Base-by-base conservation (phyloP, 2,329 filamentous ascomycete genomes). In the Fusarium palustre region DNA sequence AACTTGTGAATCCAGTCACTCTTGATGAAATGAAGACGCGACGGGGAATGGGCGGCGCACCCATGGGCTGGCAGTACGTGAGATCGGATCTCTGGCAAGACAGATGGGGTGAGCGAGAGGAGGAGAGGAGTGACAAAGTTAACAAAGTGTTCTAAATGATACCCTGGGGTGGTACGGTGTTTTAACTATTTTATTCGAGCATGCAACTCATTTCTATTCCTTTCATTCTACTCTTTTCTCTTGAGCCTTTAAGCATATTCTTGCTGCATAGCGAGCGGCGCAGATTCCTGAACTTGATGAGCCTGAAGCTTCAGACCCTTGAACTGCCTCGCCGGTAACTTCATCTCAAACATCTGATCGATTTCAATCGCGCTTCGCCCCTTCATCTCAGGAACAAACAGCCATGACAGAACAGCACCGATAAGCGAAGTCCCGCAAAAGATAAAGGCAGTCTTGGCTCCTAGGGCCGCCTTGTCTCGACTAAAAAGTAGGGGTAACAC, bases 391-490 rank as follows among this genome's bases (percentile, higher is more conserved):
- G 71, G 71, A 0, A 74, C 39, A 3, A 60, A 69, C 3, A 71
- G 4, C 84, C 70, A 75, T 4, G 54, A 50, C 13, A 74, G 4
- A 0, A 55, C 24, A 2, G 59, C 46, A 0, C 64, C 68, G 0
- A 69, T 20, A 3, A 75, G 38, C 25, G 76, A 80, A 69, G 43
- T 0, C 73, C 80, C 30, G 1, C 76, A 78, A 59, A 81, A 83
- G 6, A 83, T 72, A 48, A 83, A 83, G 0, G 76, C 75, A 1
- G 79, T 79, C 68, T 82, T 82, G 2, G 77, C 80, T 10, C 79
- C 78, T 0, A 83, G 74, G 18, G 81, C 79, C 0, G 70, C 74
- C 22, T 76, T 73, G 33, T 79, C 77, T 1, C 67, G 64, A 25
- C 76, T 76, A 33, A 74, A 79, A 0, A 78, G 63, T 41, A 75